These are phyloP conservation scores for Sordariomycetes sp. DNA, from an alignment of 2,329 filamentous ascomycete genomes.

Conservation along the genomic window DNA sequence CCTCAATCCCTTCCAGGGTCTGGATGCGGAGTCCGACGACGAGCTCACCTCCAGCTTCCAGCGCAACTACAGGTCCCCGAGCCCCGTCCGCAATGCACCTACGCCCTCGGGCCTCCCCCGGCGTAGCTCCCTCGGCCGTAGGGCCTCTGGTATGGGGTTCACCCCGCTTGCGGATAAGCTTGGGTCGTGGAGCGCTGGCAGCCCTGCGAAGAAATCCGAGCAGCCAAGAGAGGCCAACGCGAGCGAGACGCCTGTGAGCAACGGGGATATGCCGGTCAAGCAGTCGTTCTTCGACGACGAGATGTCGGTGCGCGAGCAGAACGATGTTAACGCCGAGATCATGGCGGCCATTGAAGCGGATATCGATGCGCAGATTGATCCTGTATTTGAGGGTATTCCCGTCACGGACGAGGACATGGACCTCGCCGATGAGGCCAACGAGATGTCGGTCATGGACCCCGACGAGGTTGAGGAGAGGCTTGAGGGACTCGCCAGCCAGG, in stretches of 20 bases:
- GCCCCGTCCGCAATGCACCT: slow-evolving; percentile 19
- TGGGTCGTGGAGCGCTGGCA: slow-evolving; percentile 51
- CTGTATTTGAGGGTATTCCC: slow-evolving; percentile 33
- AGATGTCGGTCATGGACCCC: slow-evolving; percentile 45
- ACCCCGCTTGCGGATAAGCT: slow-evolving; percentile 54
- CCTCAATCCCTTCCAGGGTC: slow-evolving; percentile 23
- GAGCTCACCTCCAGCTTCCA: slow-evolving; percentile 26
- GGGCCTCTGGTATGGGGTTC: slow-evolving; percentile 36
- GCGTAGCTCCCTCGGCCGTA: slow-evolving; percentile 17
- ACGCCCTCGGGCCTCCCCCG: slow-evolving; percentile 28
- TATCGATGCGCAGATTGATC: slow-evolving; percentile 16
- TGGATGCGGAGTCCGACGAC: slow-evolving; percentile 32
- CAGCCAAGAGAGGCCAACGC: background rate
- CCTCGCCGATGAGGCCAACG: slow-evolving; percentile 46
- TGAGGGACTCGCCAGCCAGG: slow-evolving; percentile 9
- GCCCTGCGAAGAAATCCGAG: slow-evolving; percentile 26
- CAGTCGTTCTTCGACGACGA: slow-evolving; percentile 49
- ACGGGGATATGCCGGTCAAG: slow-evolving; percentile 13
- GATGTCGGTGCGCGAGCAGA: slow-evolving; percentile 23
- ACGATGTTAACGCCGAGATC: slow-evolving; percentile 19
- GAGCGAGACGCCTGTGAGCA: background rate
- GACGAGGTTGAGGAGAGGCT: slow-evolving; percentile 23
- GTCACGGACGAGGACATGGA: slow-evolving; percentile 46
- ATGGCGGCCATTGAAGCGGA: slow-evolving; percentile 24
- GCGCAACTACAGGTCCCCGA: slow-evolving; percentile 12